Conservation (phyloP, 441 rosid genomes). For the Mallotus japonicus region DNA sequence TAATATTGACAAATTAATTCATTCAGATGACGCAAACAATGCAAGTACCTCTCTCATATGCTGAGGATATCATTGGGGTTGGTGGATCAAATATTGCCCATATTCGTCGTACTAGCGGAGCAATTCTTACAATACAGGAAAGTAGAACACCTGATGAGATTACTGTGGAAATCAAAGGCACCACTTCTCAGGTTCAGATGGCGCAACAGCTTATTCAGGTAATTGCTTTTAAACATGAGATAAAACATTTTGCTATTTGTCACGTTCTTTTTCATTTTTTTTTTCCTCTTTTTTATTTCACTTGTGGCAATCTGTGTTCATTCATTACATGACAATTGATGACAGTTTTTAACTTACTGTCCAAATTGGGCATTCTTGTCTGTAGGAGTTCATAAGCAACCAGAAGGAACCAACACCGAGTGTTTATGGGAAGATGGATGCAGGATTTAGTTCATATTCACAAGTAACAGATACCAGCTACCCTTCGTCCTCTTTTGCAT, state of each 20-base stretch:
- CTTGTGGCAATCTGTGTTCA: neutral
- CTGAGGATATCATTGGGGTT: slow-evolving; percentile 56
- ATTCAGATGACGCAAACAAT: slow-evolving; percentile 49
- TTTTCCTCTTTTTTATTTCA: neutral
- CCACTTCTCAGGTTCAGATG: slow-evolving; percentile 47
- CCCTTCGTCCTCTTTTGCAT: slow-evolving; percentile 34
- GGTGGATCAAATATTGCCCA: slow-evolving; percentile 54
- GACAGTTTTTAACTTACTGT: neutral
- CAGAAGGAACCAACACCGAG: slow-evolving; percentile 41
- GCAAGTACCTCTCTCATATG: slow-evolving; percentile 59
- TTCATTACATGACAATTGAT: neutral
- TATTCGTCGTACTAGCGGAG: slow-evolving; percentile 52
- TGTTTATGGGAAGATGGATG: slow-evolving; percentile 40
- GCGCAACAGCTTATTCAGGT: slow-evolving; percentile 61
- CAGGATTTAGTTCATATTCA: slow-evolving; percentile 38
- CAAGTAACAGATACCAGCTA: slow-evolving; percentile 38
- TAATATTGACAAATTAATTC: slow-evolving; percentile 6
- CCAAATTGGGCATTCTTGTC: neutral
- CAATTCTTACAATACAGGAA: slow-evolving; percentile 47
- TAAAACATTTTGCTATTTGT: neutral
- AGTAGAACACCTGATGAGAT: slow-evolving; percentile 56
- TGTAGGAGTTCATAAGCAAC: slow-evolving; percentile 43
- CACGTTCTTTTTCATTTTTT: neutral
- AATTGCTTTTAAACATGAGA: neutral
- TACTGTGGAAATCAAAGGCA: slow-evolving; percentile 60